Evolutionary conservation across 1,284 basidiomycete genomes (phyloP).

Genomic region (Porogramme epimiltina): DNA sequence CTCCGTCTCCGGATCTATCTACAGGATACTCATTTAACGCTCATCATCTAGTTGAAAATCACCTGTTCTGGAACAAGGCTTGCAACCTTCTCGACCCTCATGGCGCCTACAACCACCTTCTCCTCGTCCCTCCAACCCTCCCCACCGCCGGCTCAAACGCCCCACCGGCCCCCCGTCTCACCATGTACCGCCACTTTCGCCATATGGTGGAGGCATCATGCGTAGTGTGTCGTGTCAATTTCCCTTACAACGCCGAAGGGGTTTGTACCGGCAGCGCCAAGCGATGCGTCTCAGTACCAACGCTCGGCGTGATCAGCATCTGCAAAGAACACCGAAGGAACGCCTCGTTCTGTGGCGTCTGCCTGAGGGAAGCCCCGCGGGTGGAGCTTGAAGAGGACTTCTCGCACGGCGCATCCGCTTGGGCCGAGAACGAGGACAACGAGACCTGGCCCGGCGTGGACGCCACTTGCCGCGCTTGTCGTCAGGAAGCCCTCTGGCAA

Average conservation of each 20-base stretch:
- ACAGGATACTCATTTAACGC: conserved; percentile 5
- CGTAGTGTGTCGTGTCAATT: conserved; percentile 70
- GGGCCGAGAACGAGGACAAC: conserved; percentile 70
- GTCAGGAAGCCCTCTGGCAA: conserved; percentile 62
- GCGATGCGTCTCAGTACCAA: conserved; percentile 40
- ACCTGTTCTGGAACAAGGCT: conserved; percentile 62
- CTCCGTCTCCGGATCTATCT: no score
- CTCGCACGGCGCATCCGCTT: conserved; percentile 39
- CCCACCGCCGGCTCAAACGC: conserved; percentile 31
- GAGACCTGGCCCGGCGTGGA: conserved; percentile 66
- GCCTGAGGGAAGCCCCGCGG: conserved; percentile 59
- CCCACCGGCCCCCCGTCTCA: conserved; percentile 31
- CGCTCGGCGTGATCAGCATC: conserved; percentile 49
- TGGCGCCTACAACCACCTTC: conserved; percentile 39
- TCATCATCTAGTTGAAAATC: conserved; percentile 48
- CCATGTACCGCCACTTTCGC: conserved; percentile 46
- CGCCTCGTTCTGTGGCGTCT: conserved; percentile 63
- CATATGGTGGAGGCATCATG: conserved; percentile 48
- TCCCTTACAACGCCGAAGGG: conserved; percentile 42
- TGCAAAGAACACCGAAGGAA: conserved; percentile 65
- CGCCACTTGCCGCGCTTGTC: conserved; percentile 65
- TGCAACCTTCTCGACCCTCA: conserved; percentile 54
- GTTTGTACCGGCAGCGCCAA: conserved; percentile 53
- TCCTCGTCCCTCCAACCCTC: conserved; percentile 29
- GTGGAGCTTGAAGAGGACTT: conserved; percentile 43